Evolutionary conservation across 2,329 filamentous ascomycete genomes (phyloP).

Genomic region (Emmonsiellopsis sp.): DNA sequence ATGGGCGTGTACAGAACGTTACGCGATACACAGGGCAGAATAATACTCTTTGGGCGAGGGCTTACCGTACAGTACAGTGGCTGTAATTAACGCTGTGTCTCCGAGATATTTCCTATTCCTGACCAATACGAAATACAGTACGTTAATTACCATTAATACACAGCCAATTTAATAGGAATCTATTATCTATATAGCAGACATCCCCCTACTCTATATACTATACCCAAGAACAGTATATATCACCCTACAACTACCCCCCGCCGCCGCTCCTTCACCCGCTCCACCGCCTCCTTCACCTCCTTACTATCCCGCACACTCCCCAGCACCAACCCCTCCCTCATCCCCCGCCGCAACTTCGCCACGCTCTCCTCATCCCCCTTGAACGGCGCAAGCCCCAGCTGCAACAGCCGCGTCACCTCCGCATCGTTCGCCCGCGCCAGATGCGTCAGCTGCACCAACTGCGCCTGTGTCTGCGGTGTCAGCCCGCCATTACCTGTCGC

Average conservation of each 20-base stretch:
- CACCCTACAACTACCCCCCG: neutral
- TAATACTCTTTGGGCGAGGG: too few species aligned
- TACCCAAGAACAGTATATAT: constrained; percentile 1
- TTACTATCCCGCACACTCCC: constrained; percentile 73
- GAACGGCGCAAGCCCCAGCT: constrained; percentile 74
- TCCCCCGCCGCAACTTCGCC: constrained; percentile 56
- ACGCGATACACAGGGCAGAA: too few species aligned
- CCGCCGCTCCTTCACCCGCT: constrained; percentile 37
- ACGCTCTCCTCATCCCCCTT: constrained; percentile 59
- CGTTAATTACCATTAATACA: too few species aligned
- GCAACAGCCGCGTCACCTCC: constrained; percentile 63
- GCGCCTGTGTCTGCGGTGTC: constrained; percentile 47
- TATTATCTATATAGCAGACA: too few species aligned
- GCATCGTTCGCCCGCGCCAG: constrained; percentile 52
- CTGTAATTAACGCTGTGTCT: too few species aligned
- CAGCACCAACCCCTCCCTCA: constrained; percentile 81
- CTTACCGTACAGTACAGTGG: too few species aligned
- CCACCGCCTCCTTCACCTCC: constrained; percentile 73
- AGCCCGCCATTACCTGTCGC: constrained; percentile 23
- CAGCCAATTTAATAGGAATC: too few species aligned
- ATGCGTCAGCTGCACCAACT: constrained; percentile 58
- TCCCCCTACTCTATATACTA: constrained; percentile 13
- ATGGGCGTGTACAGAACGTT: too few species aligned
- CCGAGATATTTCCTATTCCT: too few species aligned
- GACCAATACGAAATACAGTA: too few species aligned